Evolutionary conservation across 306 rosid species (phyloP), one percentile per base, ranked within the genome.

Genomic region (Fragaria nilgerrensis): DNA sequence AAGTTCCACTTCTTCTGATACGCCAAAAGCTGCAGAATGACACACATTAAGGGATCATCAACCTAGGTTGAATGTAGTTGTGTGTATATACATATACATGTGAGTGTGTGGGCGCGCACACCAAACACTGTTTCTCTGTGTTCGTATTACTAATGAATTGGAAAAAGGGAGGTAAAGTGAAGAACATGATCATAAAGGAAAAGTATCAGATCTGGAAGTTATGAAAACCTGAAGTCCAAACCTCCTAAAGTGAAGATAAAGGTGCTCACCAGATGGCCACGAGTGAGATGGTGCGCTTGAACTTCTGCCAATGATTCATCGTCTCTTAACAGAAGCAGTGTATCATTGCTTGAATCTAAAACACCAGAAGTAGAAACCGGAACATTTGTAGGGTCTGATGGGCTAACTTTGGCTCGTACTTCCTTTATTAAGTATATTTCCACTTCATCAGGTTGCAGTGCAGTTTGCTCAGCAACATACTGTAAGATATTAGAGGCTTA

Each of bases 301-400:
- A 90, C 85, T 75, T 87, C 91, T 58, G 85, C 90, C 80, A 93
- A 72, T 34, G 91, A 86, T 81, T 89, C 90, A 80, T 85, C 77
- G 65, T 86, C 87, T 70, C 74, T 66, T 44, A 90, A 73, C 59
- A 77, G 74, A 74, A 64, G 85, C 39, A 88, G 34, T 55, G 77
- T 79, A 41, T 85, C 89, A 70, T 76, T 86, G 74, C 84, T 22
- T 58, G 88, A 83, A 49, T 85, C 89, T 66, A 79, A 41, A 19
- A 70, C 79, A 63, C 48, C 11, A 0, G 81, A 65, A 58, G 76
- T 72, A 43, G 77, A 10, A 47, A 53, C 44, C 10, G 15, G 34
- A 62, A 29, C 47, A 49, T 71, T 55, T 65, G 84, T 68, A 13
- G 80, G 78, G 59, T 69, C 69, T 48, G 79, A 65, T 68, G 83